Base-by-base conservation (phyloP, 495 filamentous ascomycete genomes). In the Viridothelium virens region DNA sequence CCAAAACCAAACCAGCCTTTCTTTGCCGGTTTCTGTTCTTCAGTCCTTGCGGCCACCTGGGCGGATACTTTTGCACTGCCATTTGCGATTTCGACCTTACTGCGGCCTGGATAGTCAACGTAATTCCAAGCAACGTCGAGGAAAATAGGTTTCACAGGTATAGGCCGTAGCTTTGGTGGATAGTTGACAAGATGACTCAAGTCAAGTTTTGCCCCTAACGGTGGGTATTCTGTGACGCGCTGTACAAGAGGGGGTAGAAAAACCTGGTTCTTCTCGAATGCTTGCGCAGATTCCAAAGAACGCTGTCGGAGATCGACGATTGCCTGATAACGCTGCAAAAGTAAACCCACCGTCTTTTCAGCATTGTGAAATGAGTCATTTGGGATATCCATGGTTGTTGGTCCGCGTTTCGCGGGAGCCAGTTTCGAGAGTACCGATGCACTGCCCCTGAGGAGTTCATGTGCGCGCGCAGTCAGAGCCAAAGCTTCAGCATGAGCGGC, bases 61-160 rank as follows among this genome's bases (percentile, higher is more conserved):
- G 71, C 65, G 48, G 75, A 72, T 2, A 65, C 73, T 53, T 74
- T 70, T 7, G 68, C 68, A 5, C 12, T 63, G 14, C 38, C 67
- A 25, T 63, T 63, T 56, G n/a, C 63, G 38, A 38, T 68, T 25
- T 37, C 38, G 48, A 73, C 70, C 18, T 38, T 69, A 61, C 71
- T 63, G 38, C 83, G 82, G 2, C 88, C 89, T 2, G 94, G 92
- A 75, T 99, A 99, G 31, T 91, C 87, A 67, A 99, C 91, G 74
- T 96, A 99, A 75, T 97, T 99, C 89, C 91, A 97, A 16, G 94
- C 94, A 12, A 96, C 90, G 74, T 99, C 94, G 56, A 97, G 83
- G 81, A 97, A 97, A 16, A 99, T 76, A 16, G 94, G 95, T 77
- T 99, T 99, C 16, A 97, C 91, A 0, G 94, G 92, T 46, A 97